Conservation (phyloP, 2,329 filamentous ascomycete species). For the Myotisia sp. region DNA sequence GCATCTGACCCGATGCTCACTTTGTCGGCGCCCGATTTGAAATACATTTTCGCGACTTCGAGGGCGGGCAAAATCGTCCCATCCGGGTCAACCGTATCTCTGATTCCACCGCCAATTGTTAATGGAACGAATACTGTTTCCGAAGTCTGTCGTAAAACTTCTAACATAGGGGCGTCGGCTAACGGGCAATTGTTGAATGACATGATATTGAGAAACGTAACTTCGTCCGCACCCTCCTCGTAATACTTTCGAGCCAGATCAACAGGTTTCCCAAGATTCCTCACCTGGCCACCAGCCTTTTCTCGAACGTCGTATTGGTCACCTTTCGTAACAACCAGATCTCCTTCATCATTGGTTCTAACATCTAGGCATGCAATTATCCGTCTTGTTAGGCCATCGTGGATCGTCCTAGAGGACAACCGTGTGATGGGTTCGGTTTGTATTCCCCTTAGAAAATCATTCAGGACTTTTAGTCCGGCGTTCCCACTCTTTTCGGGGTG, state of each 20-base stretch:
- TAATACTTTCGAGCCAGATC: slow-evolving; percentile 91
- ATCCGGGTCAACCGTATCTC: slow-evolving; percentile 80
- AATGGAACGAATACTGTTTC: slow-evolving; percentile 90
- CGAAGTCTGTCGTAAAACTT: slow-evolving; percentile 73
- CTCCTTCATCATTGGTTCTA: slow-evolving; percentile 80
- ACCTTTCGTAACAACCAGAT: slow-evolving; percentile 94
- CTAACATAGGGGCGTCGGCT: slow-evolving; percentile 87
- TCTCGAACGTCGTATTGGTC: slow-evolving; percentile 98
- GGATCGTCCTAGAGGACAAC: slow-evolving; percentile 3
- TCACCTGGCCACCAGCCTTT: slow-evolving; percentile 56
- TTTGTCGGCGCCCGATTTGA: slow-evolving; percentile 93
- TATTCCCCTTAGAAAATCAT: slow-evolving; percentile 69
- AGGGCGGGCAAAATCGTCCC: slow-evolving; percentile 76
- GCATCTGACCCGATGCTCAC: slow-evolving; percentile 94
- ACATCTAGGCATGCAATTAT: slow-evolving; percentile 96
- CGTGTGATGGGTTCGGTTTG: slow-evolving; percentile 34
- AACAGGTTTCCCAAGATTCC: slow-evolving; percentile 92
- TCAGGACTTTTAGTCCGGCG: slow-evolving; percentile 69
- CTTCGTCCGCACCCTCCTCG: slow-evolving; percentile 88
- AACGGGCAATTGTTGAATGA: slow-evolving; percentile 91
- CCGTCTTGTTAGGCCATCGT: slow-evolving; percentile 70
- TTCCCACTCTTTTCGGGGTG: slow-evolving; percentile 95
- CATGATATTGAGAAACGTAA: slow-evolving; percentile 97
- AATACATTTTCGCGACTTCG: slow-evolving; percentile 92
- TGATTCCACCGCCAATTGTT: slow-evolving; percentile 89